phyloP scores from a whole-genome alignment of 1,284 basidiomycete species.

The Cryptococcus sp. region DNA sequence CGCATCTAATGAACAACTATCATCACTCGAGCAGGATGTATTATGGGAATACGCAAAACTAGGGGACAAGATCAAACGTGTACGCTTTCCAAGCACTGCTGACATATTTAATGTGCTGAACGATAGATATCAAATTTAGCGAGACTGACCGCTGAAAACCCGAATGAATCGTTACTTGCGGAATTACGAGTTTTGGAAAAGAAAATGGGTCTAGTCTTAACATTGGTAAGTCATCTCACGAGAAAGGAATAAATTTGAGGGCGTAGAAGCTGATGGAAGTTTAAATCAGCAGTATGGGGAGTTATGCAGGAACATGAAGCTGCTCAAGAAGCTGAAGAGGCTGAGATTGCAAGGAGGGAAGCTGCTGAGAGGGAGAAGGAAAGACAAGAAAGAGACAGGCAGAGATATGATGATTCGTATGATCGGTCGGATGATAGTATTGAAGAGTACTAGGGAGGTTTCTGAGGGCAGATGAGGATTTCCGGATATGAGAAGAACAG shows the following conservation, averaged over 20 bases:
- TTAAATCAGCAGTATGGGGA: constrained; percentile 92
- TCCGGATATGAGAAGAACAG: too few relatives aligned
- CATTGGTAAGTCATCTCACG: constrained; percentile 57
- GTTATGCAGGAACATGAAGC: constrained; percentile 80
- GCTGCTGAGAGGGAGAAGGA: not conserved
- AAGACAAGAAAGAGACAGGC: not conserved
- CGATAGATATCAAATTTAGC: constrained; percentile 29
- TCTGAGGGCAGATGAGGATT: too few relatives aligned
- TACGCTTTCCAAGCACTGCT: constrained; percentile 44
- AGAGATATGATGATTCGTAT: not conserved
- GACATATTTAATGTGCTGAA: constrained; percentile 46
- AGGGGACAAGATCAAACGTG: constrained; percentile 63
- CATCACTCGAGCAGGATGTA: constrained; percentile 61
- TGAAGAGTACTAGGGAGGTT: not conserved
- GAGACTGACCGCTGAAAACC: constrained; percentile 54
- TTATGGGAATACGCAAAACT: constrained; percentile 77
- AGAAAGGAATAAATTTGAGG: not conserved
- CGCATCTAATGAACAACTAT: constrained; percentile 56
- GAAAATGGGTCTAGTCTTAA: constrained; percentile 91
- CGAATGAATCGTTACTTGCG: constrained; percentile 69
- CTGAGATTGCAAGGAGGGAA: not conserved
- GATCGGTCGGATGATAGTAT: not conserved
- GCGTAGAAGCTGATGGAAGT: constrained; percentile 52
- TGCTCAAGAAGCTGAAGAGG: constrained; percentile 42
- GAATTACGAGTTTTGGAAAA: constrained; percentile 78